phyloP scores from a whole-genome alignment of 2,329 filamentous ascomycete species.

The Penicillium sp. region DNA sequence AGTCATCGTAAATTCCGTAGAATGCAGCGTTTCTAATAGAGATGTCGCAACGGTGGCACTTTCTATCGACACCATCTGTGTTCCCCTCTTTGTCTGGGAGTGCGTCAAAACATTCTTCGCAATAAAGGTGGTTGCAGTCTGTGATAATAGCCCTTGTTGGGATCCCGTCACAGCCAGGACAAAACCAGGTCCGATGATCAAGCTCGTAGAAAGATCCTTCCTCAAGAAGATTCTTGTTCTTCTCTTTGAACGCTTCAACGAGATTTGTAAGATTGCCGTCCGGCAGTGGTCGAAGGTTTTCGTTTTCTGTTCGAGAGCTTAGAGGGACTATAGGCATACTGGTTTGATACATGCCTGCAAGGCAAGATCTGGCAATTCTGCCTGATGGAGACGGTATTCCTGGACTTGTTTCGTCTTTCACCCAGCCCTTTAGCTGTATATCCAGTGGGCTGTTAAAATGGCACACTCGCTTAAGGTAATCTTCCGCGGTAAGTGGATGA shows the following conservation, averaged over 20 bases:
- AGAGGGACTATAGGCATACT: not conserved
- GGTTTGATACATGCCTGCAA: not conserved
- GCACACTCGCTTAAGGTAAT: not conserved
- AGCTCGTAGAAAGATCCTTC: not conserved
- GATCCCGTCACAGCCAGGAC: not conserved
- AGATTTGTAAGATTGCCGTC: not conserved
- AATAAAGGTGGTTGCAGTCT: not conserved
- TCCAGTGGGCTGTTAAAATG: not conserved
- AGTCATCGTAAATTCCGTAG: not conserved
- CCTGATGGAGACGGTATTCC: not conserved
- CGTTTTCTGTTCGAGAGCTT: not conserved
- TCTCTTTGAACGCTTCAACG: not conserved
- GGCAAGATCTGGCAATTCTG: not conserved
- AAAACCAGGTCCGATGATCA: not conserved
- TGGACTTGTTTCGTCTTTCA: not conserved
- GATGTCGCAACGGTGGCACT: rapidly evolving
- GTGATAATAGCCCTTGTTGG: not conserved
- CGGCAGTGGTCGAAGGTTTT: not conserved
- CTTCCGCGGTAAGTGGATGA: not conserved
- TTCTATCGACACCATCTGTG: not conserved
- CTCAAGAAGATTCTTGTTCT: not conserved
- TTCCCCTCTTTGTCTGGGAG: not conserved
- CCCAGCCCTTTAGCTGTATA: not conserved
- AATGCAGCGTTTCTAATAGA: not conserved
- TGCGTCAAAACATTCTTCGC: not conserved